Percentiles rank a stretch among this genome's conserved stretches.
Evolutionary conservation across 345 rosid genomes (phyloP).

Genomic region (Eucalyptus brandiana): DNA sequence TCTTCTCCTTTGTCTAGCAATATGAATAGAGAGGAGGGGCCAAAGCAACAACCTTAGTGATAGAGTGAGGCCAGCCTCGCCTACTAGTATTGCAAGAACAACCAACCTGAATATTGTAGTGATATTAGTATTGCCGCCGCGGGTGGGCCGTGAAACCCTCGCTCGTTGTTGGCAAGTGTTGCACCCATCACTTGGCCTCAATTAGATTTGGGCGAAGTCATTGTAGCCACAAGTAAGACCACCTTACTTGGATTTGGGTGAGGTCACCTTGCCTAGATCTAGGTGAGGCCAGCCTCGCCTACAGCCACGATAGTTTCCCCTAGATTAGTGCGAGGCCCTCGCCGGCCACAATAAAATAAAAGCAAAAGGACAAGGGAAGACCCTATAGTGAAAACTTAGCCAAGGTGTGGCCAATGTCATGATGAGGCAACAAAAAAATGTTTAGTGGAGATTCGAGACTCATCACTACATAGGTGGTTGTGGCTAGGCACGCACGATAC

Average conservation of each 20-base stretch:
- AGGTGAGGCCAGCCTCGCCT: not conserved
- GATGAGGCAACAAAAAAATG: not conserved
- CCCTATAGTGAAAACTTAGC: not conserved
- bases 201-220: too few species aligned
- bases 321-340: not conserved
- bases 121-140: too few species aligned
- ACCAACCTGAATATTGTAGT: not conserved
- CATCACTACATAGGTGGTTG: not conserved
- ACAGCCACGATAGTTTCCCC: rapidly evolving
- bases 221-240: too few species aligned
- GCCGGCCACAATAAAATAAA: not conserved
- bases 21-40: not conserved
- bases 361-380: too few species aligned
- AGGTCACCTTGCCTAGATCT: not conserved
- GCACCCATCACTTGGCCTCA: not conserved
- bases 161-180: not conserved
- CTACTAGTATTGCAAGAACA: not conserved
- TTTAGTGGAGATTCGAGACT: not conserved
- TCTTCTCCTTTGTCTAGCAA: not conserved
- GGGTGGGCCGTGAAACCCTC: not conserved
- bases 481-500: not conserved
- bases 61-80: too few species aligned
- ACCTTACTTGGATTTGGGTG: not conserved
- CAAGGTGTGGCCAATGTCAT: not conserved
- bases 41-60: not conserved